Evolutionary conservation across 495 filamentous ascomycete genomes (phyloP).

Genomic region (Podospora tetraspora): DNA sequence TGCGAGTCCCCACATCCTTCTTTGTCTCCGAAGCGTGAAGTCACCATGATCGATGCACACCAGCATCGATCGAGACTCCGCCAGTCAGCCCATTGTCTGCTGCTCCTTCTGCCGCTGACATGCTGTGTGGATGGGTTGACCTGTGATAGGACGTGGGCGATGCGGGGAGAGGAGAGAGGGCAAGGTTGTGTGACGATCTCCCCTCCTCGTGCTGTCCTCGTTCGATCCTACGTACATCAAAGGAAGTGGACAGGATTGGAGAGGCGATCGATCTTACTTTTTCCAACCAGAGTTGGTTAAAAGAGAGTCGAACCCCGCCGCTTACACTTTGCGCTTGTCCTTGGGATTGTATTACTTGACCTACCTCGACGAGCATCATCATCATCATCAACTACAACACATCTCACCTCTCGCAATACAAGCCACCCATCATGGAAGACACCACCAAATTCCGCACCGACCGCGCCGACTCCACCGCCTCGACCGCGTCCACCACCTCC

Average conservation of each 20-base stretch:
- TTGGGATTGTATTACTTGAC: not conserved
- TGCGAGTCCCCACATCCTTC: not conserved
- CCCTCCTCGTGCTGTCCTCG: not conserved
- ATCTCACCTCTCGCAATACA: not conserved
- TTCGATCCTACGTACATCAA: not conserved
- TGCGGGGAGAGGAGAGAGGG: not conserved
- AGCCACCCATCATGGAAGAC: conserved; percentile 3
- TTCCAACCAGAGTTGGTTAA: not conserved
- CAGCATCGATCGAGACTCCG: not conserved
- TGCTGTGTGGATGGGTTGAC: not conserved
- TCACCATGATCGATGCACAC: not conserved
- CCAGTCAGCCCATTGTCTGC: not conserved
- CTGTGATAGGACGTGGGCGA: not conserved
- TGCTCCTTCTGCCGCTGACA: not conserved
- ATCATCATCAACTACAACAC: not conserved
- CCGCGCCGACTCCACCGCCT: conserved; percentile 29
- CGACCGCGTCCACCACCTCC: conserved; percentile 18
- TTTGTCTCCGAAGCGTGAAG: not conserved
- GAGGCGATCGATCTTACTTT: not conserved
- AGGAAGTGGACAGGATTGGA: too few species aligned
- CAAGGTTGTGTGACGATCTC: not conserved
- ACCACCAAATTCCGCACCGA: conserved; percentile 19
- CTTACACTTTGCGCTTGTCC: not conserved
- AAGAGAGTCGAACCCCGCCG: not conserved
- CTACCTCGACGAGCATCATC: not conserved